A percentile compares a stretch with the other conserved stretches of the same genome.
Evolutionary conservation across 1,139 yeast genomes (phyloP).

Genomic region (Hanseniaspora gamundiae): DNA sequence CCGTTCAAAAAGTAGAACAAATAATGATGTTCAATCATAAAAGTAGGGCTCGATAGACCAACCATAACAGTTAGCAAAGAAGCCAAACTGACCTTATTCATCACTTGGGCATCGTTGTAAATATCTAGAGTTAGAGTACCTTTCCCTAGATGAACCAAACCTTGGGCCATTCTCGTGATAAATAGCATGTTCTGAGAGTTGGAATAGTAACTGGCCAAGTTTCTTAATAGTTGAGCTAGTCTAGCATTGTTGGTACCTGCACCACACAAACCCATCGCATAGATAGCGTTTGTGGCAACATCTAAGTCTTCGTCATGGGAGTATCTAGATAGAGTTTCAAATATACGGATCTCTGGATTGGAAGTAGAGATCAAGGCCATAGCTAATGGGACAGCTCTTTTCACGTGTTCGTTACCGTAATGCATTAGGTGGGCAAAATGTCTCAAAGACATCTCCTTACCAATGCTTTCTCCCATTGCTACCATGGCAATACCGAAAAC

Average conservation of each 20-base stretch:
- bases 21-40: slow-evolving; percentile 54
- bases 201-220: slow-evolving; percentile 84
- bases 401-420: slow-evolving; percentile 84
- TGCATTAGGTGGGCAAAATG: slow-evolving; percentile 97
- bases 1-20: slow-evolving; percentile 79
- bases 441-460: slow-evolving; percentile 94
- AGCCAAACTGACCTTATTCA: slow-evolving; percentile 84
- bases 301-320: slow-evolving; percentile 93
- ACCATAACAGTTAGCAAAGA: slow-evolving; percentile 78
- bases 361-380: slow-evolving; percentile 92
- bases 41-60: slow-evolving; percentile 74
- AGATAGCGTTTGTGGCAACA: slow-evolving; percentile 90
- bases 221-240: slow-evolving; percentile 88
- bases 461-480: slow-evolving; percentile 97
- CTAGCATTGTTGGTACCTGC: slow-evolving; percentile 99
- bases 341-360: slow-evolving; percentile 94
- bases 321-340: slow-evolving; percentile 89
- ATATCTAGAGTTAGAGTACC: slow-evolving; percentile 83
- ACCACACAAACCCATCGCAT: slow-evolving; percentile 95
- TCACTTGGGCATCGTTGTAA: slow-evolving; percentile 76
- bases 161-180: slow-evolving; percentile 91
- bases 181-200: slow-evolving; percentile 86
- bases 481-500: slow-evolving; percentile 90
- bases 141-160: slow-evolving; percentile 88
- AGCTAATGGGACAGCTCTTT: slow-evolving; percentile 93